Evolutionary conservation across 2,329 filamentous ascomycete species (phyloP).

Genomic region (Claviceps citrina): DNA sequence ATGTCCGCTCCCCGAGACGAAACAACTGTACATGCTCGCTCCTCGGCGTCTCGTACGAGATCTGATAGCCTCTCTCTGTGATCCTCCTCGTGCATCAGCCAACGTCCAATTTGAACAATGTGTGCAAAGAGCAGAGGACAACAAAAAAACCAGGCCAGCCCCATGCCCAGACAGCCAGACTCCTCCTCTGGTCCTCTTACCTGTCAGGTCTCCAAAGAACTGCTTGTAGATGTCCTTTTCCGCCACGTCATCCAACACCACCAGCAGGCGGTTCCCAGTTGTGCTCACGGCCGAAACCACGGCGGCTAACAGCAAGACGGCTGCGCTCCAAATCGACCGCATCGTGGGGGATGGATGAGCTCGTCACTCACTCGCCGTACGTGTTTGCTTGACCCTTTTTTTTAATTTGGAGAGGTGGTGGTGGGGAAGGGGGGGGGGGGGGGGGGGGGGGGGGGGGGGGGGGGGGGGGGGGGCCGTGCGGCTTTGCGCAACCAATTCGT

Average conservation of each 20-base stretch:
- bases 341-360: conserved; percentile 28
- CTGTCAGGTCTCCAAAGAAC: conserved; percentile 58
- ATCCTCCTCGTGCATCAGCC: conserved; percentile 10
- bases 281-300: conserved; percentile 64
- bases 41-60: conserved; percentile 73
- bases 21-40: conserved; percentile 65
- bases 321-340: conserved; percentile 58
- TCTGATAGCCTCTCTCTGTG: conserved; percentile 65
- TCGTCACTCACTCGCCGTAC: background rate
- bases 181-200: too few relatives aligned
- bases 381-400: background rate
- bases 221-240: conserved; percentile 73
- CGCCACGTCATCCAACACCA: conserved; percentile 66
- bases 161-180: too few relatives aligned
- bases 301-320: conserved; percentile 50
- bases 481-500: background rate
- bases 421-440: too few relatives aligned
- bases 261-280: conserved; percentile 64
- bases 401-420: too few relatives aligned
- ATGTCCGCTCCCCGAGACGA: conserved; percentile 70
- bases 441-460: too few relatives aligned
- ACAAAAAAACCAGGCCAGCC: too few relatives aligned
- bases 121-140: too few relatives aligned
- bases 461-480: background rate
- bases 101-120: too few relatives aligned